Base-by-base conservation (phyloP, 257 asterid genomes). In the Buddleja alternifolia region DNA sequence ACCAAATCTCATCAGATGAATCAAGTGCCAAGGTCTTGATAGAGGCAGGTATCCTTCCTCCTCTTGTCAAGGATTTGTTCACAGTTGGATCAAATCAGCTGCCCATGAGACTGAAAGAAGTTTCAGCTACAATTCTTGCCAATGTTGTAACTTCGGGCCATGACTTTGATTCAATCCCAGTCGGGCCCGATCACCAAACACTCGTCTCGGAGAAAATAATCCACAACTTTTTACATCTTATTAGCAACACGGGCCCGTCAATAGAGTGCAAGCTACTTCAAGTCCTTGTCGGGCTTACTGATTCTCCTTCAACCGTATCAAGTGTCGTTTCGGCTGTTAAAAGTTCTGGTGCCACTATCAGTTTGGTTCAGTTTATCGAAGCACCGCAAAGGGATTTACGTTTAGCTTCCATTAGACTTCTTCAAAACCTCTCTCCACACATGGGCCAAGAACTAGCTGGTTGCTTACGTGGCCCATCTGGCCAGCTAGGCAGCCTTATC, bases 161-260 rank as follows among this genome's bases (percentile, higher is more conserved):
- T 48, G 93, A 86, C 73, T 89, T 94, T 10, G 92, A 86, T 41
- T 70, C 85, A 1, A 74, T 89, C 19, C 85, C 85, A 0, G 96
- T 94, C 17, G 99, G 96, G 20, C 88, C 96, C 0, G 83, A 84
- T 24, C 82, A 80, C 76, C 97, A 86, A 72, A 86, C 96, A 24
- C 80, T 94, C 4, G 96, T 91, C 53, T 91, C 99, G 0, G 97
- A 94, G 76, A 96, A 84, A 45, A 82, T 84, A 44, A 73, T 94
- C 46, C 97, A 84, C 48, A 86, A 83, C 76, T 88, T 94, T 25
- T 81, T 94, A 19, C 88, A 86, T 64, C 99, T 91, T 39, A 94
- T 94, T 20, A 89, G 88, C 86, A 94, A 90, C 84, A 94, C 97
- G 0, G 99, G 99, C 59, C 99, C 99, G 9, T 71, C 99, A 40